A percentile compares a stretch with the other conserved stretches of the same genome.
phyloP scores from a whole-genome alignment of 305 asterid genomes.

The Solanum hybrid region DNA sequence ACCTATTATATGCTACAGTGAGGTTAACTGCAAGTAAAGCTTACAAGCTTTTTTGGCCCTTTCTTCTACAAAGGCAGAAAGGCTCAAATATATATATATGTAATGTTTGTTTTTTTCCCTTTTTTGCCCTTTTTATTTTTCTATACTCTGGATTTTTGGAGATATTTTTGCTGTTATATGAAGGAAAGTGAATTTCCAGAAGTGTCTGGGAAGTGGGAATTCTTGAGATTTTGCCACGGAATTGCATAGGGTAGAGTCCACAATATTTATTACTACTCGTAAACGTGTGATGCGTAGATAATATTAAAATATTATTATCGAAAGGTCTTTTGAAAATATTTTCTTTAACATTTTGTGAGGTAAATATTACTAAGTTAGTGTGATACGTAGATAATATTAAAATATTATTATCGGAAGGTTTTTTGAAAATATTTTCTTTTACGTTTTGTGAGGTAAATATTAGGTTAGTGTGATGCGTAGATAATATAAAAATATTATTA shows the following conservation, averaged over 20 bases:
- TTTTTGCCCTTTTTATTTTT: not conserved
- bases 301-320: too few relatives aligned
- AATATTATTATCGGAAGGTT: too few relatives aligned
- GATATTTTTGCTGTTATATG: conserved; percentile 8
- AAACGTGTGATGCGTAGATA: too few relatives aligned
- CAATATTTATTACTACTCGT: not conserved
- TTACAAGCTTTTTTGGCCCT: conserved; percentile 19
- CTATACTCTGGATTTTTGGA: not conserved
- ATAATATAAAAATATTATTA: too few relatives aligned
- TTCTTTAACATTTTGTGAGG: too few relatives aligned
- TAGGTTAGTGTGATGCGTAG: too few relatives aligned
- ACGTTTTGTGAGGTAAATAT: too few relatives aligned
- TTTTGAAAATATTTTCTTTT: too few relatives aligned
- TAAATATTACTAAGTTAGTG: not conserved
- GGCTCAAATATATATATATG: not conserved
- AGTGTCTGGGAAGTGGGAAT: conserved; percentile 28
- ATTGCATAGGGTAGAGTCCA: not conserved
- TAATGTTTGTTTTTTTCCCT: not conserved
- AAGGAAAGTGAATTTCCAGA: conserved; percentile 16
- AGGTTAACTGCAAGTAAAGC: conserved; percentile 7
- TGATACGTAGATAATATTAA: too few relatives aligned
- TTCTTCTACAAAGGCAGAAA: not conserved
- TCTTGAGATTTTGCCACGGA: conserved; percentile 30
- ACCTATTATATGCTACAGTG: not conserved
- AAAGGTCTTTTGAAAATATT: not conserved